Evolutionary conservation across 257 asterid genomes (phyloP).

Genomic region (Apocynum venetum): DNA sequence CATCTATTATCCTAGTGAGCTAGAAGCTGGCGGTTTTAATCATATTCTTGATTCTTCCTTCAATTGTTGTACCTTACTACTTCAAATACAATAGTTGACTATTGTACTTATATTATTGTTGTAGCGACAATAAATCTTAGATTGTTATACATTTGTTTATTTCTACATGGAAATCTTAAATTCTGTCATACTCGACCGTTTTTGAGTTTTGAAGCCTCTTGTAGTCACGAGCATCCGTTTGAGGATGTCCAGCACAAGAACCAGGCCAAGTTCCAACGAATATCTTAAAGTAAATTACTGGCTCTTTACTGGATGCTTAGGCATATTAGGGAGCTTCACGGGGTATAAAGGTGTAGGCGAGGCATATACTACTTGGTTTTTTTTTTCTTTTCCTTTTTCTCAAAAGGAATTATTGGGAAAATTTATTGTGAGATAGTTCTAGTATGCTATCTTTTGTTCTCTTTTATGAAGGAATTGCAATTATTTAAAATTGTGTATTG

Average conservation of each 20-base stretch:
- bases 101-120: neutral
- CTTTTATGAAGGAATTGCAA: too few species aligned
- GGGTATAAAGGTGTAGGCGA: neutral
- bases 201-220: neutral
- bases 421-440: too few species aligned
- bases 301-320: neutral
- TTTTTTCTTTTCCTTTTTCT: too few species aligned
- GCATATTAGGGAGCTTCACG: neutral
- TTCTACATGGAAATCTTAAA: neutral
- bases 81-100: neutral
- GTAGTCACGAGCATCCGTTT: neutral
- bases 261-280: neutral
- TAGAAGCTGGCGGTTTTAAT: neutral
- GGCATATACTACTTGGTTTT: too few species aligned
- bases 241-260: neutral
- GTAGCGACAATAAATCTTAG: neutral
- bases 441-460: too few species aligned
- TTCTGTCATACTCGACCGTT: too few species aligned
- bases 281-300: neutral
- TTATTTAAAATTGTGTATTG: too few species aligned
- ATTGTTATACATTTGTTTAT: neutral
- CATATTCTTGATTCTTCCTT: neutral
- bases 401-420: too few species aligned
- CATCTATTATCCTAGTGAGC: constrained; percentile 41
- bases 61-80: neutral